Base-by-base conservation (phyloP, 257 asterid genomes). In the Jasminum sambac region DNA sequence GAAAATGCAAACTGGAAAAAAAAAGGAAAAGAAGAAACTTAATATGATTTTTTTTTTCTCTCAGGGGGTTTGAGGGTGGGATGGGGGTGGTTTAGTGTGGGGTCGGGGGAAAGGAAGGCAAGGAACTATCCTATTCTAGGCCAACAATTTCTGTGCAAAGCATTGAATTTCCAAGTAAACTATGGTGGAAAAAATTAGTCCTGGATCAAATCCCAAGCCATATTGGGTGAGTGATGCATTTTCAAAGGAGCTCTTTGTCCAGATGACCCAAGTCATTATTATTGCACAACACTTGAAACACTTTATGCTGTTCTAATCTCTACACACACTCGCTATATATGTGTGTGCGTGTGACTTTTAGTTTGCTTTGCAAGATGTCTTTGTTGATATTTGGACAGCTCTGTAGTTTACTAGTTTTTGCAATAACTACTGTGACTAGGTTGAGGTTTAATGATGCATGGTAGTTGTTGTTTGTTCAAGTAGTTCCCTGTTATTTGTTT, bases 371-470 rank as follows among this genome's bases (percentile, higher is more conserved):
- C 30, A 17, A 10, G 58, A 10, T 21, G 14, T 55, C 61, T 55
- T 19, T 25, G 21, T 25, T 19, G 13, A 21, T 41, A 11, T 50
- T 11, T 50, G 19, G 8, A 8, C 60, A 3, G 60, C 34, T 55
- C 9, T 21, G 26, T 13, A 9, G 62, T 21, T 55, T 55, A 8
- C 2, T 13, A 9, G 62, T 21, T 55, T 55, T 21, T 9, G 14
- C 34, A 55, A 21, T 48, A 55, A 55, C 23, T 23, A 21, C 10
- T 21, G 62, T 21, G 62, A 23, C 21, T 8, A 19, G 50, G 24
- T 69, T 39, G 66, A 44, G 72, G 68, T 21, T 70, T 63, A 36
- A 43, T 17, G 40, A 68, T 44, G 46, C 36, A 19, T 21, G 17
- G 21, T 41, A 14, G 0, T 57, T 16, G 13, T 55, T 2, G 62